Base-by-base conservation (phyloP, 176 grass and related monocot genomes). In the Panicum miliaceum region DNA sequence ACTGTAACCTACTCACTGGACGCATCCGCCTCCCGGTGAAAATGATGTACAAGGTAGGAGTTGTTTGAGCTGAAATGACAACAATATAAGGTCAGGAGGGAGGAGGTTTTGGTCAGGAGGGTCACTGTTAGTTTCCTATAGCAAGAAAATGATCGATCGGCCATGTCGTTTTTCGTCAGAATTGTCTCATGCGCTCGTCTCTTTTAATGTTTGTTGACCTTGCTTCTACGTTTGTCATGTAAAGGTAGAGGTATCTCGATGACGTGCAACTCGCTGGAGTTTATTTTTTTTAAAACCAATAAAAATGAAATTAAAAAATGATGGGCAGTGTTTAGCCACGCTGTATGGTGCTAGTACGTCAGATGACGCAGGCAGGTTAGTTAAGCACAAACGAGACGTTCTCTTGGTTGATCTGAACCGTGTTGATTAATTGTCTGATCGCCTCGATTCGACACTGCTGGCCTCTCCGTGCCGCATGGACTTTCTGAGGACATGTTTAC, bases 61-160 rank as follows among this genome's bases (percentile, higher is more conserved):
- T 26, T 53, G 71, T 40, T 53, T 43, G 36, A 51, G 23, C 58
- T 65, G 57, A 73, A 81, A 64, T 53, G 23, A 32, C 56, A 42
- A 19, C 32, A 29, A 72, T 64, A 72, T 42, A 53, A 72, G 29
- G 27, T 38, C 42, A 68, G 66, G 43, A 62, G 61, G 61, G 72
- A 52, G 7, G 20, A 75, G 18, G 25, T 73, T 36, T 68, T 58
- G 26, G 85, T 76, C 69, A 14, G 58, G n/a, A 42, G 43, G 23
- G 85, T 75, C 71, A 16, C 38, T 51, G 61, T 48, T 76, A 68
- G 46, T 38, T 87, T 26, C 46, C 29, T 60, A 27, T 16, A 16
- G 14, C 7, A 1, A 69, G 71, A 87, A 76, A 87, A 87, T 1
- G 71, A 76, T 82, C 8, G 19, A 27, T 87, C 48, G 8, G 65